Conservation (phyloP, 1,284 basidiomycete genomes). For the Microbotryum scabiosae region DNA sequence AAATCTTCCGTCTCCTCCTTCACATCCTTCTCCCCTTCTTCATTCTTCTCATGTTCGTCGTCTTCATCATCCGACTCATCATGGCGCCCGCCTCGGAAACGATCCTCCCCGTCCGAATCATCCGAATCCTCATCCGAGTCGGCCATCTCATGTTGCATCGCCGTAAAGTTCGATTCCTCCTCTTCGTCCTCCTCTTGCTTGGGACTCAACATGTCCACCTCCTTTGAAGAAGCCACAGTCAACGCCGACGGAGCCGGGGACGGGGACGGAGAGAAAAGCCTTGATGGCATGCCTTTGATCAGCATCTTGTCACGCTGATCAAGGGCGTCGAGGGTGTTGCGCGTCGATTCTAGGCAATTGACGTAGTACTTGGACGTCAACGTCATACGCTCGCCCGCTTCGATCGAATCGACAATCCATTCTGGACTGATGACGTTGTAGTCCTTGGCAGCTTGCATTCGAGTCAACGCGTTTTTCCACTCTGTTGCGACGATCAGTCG, state of each 20-base stretch:
- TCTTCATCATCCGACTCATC: slow-evolving; percentile 25
- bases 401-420: slow-evolving; percentile 74
- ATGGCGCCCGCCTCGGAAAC: background rate
- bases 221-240: too few relatives aligned
- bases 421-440: slow-evolving; percentile 63
- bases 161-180: slow-evolving; percentile 13
- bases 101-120: slow-evolving; percentile 8
- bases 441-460: slow-evolving; percentile 45
- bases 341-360: background rate
- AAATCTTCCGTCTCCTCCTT: slow-evolving; percentile 33
- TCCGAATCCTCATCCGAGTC: slow-evolving; percentile 5
- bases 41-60: slow-evolving; percentile 29
- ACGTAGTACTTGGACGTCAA: slow-evolving; percentile 55
- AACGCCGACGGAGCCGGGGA: too few relatives aligned
- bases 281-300: background rate
- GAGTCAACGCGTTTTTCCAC: slow-evolving; percentile 4
- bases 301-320: background rate
- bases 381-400: slow-evolving; percentile 46
- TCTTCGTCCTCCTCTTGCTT: slow-evolving; percentile 39
- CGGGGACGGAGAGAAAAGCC: too few relatives aligned
- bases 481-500: slow-evolving; percentile 2
- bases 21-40: slow-evolving; percentile 39
- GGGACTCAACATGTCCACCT: too few relatives aligned
- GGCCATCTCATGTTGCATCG: slow-evolving; percentile 22
- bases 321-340: background rate